phyloP scores from a whole-genome alignment of 208 protist species.

The Acanthamoeba sp. region DNA sequence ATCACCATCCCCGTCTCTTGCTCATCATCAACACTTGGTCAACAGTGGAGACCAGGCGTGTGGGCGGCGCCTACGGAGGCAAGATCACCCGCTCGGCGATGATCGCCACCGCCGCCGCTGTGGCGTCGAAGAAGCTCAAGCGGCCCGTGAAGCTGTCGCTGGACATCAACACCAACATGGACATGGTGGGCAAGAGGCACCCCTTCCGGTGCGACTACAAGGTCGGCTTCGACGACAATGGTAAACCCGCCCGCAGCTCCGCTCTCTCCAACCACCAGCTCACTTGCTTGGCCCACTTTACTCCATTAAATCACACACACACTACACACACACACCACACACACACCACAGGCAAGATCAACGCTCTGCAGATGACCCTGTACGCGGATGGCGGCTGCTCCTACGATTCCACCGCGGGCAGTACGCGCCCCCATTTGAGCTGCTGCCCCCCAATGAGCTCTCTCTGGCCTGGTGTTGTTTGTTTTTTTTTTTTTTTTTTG shows the following conservation, averaged over 20 bases:
- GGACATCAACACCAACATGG: conserved; percentile 37
- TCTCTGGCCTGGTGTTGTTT: too few relatives aligned
- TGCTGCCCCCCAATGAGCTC: too few relatives aligned
- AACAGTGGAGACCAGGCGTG: conserved; percentile 35
- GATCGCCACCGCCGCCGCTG: conserved; percentile 62
- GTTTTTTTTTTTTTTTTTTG: too few relatives aligned
- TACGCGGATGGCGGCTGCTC: conserved; percentile 5
- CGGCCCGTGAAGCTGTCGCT: conserved; percentile 18
- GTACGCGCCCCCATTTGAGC: conserved; percentile 17
- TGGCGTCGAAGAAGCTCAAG: conserved; percentile 55
- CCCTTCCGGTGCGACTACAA: conserved; percentile 62
- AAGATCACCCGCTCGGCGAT: conserved; percentile 58
- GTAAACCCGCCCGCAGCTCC: background rate
- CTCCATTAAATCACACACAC: too few relatives aligned
- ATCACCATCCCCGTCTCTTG: background rate
- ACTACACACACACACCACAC: background rate
- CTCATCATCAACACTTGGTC: background rate
- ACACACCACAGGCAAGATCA: background rate
- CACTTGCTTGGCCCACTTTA: too few relatives aligned
- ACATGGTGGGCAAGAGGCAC: conserved; percentile 38
- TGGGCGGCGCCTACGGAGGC: conserved; percentile 75
- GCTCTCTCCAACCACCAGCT: background rate
- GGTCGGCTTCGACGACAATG: conserved; percentile 60
- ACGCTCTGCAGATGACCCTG: conserved; percentile 46
- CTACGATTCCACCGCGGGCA: background rate